Evolutionary conservation across 345 rosid genomes (phyloP).

Genomic region (Hypericum androsaemum): DNA sequence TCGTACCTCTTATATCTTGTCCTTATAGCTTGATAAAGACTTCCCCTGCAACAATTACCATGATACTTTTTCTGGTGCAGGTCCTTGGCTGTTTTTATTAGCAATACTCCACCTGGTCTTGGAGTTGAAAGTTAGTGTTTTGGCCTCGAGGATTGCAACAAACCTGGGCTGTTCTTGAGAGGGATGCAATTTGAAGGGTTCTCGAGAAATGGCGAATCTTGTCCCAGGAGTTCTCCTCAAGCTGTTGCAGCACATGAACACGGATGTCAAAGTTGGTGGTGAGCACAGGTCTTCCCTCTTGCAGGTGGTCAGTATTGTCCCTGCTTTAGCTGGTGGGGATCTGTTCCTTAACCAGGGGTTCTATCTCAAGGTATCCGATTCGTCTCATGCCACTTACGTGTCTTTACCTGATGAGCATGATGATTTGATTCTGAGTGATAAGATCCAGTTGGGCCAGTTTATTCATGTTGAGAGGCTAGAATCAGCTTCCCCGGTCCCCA

Average conservation of each 20-base stretch:
- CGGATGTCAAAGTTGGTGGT: slow-evolving; percentile 92
- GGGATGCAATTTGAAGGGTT: slow-evolving; percentile 41
- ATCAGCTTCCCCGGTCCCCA: slow-evolving; percentile 87
- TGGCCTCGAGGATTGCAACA: background rate
- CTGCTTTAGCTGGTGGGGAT: slow-evolving; percentile 95
- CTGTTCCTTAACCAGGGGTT: slow-evolving; percentile 85
- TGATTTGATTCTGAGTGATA: slow-evolving; percentile 89
- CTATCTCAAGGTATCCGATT: slow-evolving; percentile 93
- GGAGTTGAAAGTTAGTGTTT: background rate
- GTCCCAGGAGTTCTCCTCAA: slow-evolving; percentile 92
- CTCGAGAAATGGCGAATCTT: slow-evolving; percentile 67
- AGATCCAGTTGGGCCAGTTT: slow-evolving; percentile 91
- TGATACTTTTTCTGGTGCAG: too few species aligned
- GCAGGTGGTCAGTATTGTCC: slow-evolving; percentile 92
- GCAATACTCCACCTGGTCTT: slow-evolving; percentile 7
- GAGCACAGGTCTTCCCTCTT: slow-evolving; percentile 87
- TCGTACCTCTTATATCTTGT: too few species aligned
- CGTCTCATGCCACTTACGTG: slow-evolving; percentile 92
- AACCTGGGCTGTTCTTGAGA: slow-evolving; percentile 8
- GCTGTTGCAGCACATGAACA: slow-evolving; percentile 92
- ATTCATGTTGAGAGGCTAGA: slow-evolving; percentile 89
- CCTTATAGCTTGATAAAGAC: too few species aligned
- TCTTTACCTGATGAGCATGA: slow-evolving; percentile 92
- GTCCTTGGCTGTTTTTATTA: too few species aligned
- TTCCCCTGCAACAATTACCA: too few species aligned